Evolutionary conservation across 495 filamentous ascomycete species (phyloP).

Genomic region (Amorphotheca resinae): DNA sequence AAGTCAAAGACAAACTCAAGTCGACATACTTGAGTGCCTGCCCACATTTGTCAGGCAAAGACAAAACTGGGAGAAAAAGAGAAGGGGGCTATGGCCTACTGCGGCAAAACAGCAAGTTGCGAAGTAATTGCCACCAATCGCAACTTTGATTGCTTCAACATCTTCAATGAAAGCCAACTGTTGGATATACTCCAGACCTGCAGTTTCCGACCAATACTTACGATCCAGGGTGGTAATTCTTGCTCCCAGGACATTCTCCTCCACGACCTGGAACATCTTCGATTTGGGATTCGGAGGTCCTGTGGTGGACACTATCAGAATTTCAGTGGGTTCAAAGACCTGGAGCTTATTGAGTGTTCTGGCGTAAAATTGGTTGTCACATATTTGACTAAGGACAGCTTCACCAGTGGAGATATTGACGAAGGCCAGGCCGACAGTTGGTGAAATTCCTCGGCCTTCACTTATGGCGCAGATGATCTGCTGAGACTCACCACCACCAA

Average conservation of each 20-base stretch:
- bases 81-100: slow-evolving; percentile 35
- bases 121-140: slow-evolving; percentile 76
- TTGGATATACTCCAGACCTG: slow-evolving; percentile 68
- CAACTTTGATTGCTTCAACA: slow-evolving; percentile 63
- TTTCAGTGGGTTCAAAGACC: slow-evolving; percentile 63
- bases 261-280: slow-evolving; percentile 63
- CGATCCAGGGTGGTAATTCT: slow-evolving; percentile 58
- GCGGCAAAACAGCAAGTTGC: slow-evolving; percentile 82
- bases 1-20: slow-evolving; percentile 43
- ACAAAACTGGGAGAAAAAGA: slow-evolving; percentile 4
- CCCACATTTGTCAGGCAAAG: slow-evolving; percentile 12
- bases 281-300: slow-evolving; percentile 48
- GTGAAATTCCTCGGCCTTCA: slow-evolving; percentile 74
- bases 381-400: slow-evolving; percentile 78
- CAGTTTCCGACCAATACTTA: slow-evolving; percentile 77
- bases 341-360: slow-evolving; percentile 72
- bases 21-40: slow-evolving; percentile 79
- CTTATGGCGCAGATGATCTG: slow-evolving; percentile 82
- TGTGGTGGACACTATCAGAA: slow-evolving; percentile 60
- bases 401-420: slow-evolving; percentile 75
- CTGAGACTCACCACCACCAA: slow-evolving; percentile 45
- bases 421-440: slow-evolving; percentile 80
- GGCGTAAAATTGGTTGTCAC: slow-evolving; percentile 78
- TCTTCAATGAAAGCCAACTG: slow-evolving; percentile 65
- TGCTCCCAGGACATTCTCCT: slow-evolving; percentile 49